Conservation (phyloP, 108 stramenopile species). For the Nitzschia sp. region DNA sequence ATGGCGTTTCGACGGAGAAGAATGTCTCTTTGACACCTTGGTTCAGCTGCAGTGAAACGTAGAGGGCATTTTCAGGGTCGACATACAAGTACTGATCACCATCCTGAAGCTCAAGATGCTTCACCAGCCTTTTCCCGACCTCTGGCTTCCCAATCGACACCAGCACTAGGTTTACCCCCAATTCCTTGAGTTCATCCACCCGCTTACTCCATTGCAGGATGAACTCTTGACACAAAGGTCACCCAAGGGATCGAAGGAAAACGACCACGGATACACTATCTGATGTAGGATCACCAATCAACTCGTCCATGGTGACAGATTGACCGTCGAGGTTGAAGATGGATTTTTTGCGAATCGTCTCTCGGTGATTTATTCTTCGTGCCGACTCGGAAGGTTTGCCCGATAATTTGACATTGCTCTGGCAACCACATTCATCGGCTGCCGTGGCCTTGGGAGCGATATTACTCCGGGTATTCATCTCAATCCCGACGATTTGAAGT, state of each 20-base stretch:
- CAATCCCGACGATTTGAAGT: no score
- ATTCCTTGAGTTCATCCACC: conserved; percentile 55
- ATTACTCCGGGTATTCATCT: no score
- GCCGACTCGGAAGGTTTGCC: conserved; percentile 51
- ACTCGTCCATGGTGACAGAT: conserved; percentile 31
- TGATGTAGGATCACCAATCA: conserved; percentile 19
- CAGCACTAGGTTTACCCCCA: conserved; percentile 46
- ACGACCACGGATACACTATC: conserved; percentile 54
- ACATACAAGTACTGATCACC: conserved; percentile 61
- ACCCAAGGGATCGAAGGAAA: conserved; percentile 69
- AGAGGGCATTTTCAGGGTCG: conserved; percentile 63
- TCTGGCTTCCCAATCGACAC: conserved; percentile 76
- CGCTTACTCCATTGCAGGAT: conserved; percentile 67
- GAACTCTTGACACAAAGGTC: conserved; percentile 87
- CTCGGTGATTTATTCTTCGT: conserved; percentile 36
- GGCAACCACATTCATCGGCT: conserved; percentile 42
- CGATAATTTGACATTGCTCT: conserved; percentile 9
- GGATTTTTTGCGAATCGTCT: conserved; percentile 37
- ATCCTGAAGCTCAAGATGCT: conserved; percentile 54
- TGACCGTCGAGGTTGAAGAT: conserved; percentile 45
- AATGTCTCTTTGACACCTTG: conserved; percentile 65
- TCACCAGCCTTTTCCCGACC: conserved; percentile 47
- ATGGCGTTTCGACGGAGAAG: conserved; percentile 59
- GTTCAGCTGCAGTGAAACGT: conserved; percentile 57
- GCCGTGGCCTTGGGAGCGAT: neutral